Percentiles rank a stretch among this genome's conserved stretches.
Conservation (phyloP, 164 flowering plant species). For the Dillenia suffruticosa region DNA sequence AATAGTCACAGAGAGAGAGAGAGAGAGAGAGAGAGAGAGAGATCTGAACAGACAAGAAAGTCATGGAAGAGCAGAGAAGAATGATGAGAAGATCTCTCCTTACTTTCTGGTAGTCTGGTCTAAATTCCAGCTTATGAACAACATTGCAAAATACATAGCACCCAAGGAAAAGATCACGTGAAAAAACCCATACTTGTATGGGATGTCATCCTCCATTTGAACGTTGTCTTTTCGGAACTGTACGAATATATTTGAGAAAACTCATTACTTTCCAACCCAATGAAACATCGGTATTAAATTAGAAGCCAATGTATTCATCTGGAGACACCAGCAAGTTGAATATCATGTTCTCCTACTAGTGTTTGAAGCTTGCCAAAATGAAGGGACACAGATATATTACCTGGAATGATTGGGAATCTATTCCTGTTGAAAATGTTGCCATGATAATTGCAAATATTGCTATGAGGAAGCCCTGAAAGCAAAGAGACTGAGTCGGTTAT, state of each 20-base stretch:
- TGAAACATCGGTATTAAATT: neutral
- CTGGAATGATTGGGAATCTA: conserved; percentile 90
- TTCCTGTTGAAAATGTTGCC: conserved; percentile 94
- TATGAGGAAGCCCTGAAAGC: conserved; percentile 64
- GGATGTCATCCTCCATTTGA: conserved; percentile 64
- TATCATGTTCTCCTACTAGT: too few species aligned
- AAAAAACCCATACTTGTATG: conserved; percentile 83
- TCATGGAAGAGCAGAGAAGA: too few species aligned
- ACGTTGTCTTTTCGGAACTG: conserved; percentile 64
- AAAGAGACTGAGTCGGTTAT: neutral
- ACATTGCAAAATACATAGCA: conserved; percentile 95
- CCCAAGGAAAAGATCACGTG: conserved; percentile 79
- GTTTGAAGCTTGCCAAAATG: neutral
- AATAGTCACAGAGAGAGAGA: too few species aligned
- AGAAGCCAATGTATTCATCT: too few species aligned
- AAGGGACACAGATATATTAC: conserved; percentile 21
- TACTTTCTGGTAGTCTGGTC: conserved; percentile 61
- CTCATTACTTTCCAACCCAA: neutral
- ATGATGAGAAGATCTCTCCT: conserved; percentile 1
- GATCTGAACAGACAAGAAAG: too few species aligned
- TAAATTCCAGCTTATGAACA: conserved; percentile 87
- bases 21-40: too few species aligned
- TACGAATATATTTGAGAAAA: conserved; percentile 4
- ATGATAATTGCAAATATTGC: conserved; percentile 81
- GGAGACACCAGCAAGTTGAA: too few species aligned